A percentile compares a stretch with the other conserved stretches of the same genome.
Conservation (phyloP, 306 rosid species). For the Lupinus albus region DNA sequence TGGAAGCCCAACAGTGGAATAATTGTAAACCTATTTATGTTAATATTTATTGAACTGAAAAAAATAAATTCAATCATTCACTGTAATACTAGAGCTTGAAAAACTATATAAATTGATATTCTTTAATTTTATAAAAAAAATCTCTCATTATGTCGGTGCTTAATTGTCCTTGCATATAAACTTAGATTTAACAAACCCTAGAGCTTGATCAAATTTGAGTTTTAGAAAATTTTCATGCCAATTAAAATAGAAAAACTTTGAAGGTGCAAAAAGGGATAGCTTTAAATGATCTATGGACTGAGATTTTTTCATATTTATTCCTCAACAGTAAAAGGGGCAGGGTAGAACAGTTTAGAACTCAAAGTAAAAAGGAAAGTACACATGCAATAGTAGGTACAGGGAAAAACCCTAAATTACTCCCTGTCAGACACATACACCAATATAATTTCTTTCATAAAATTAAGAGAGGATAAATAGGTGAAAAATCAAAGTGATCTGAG, state of each 20-base stretch:
- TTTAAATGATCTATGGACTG: slow-evolving; percentile 41
- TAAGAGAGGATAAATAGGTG: slow-evolving; percentile 32
- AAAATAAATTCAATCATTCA: too few species aligned
- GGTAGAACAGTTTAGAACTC: slow-evolving; percentile 20
- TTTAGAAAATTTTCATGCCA: slow-evolving; percentile 29
- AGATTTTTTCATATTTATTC: slow-evolving; percentile 23
- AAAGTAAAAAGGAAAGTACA: slow-evolving; percentile 13
- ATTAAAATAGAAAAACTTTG: slow-evolving; percentile 36
- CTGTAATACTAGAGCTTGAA: too few species aligned
- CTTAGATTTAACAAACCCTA: slow-evolving; percentile 36
- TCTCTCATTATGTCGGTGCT: slow-evolving; percentile 7
- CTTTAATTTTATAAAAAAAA: background rate
- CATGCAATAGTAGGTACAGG: slow-evolving; percentile 22
- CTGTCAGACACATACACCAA: slow-evolving; percentile 32
- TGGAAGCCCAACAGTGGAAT: slow-evolving; percentile 40
- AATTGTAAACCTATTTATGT: slow-evolving; percentile 44
- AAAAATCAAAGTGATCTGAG: slow-evolving; percentile 50
- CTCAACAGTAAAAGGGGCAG: slow-evolving; percentile 1
- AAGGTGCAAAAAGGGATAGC: slow-evolving; percentile 36
- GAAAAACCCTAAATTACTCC: slow-evolving; percentile 55
- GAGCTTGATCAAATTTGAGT: slow-evolving; percentile 35
- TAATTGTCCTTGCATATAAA: slow-evolving; percentile 24
- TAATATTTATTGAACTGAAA: slow-evolving; percentile 20
- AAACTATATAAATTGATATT: background rate
- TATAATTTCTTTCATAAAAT: slow-evolving; percentile 32